These are phyloP conservation scores for Cryptosporidium tyzzeri DNA, from an alignment of 169 alveolate genomes.

Conservation along the genomic window DNA sequence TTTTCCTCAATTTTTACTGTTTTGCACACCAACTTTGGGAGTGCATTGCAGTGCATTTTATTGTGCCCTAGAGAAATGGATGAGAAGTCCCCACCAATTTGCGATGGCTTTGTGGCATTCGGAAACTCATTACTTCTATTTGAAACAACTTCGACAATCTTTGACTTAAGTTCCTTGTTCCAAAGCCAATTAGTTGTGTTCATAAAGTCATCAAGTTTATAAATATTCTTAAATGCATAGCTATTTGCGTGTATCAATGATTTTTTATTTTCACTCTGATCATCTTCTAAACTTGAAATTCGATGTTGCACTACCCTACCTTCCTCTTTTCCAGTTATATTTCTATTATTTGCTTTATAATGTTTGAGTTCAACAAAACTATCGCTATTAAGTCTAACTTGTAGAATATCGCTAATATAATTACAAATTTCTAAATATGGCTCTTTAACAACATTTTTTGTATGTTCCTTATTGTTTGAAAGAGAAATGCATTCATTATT, in stretches of 20 bases:
- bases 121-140: conserved; percentile 10
- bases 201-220: conserved; percentile 58
- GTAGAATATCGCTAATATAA: conserved; percentile 43
- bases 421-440: conserved; percentile 45
- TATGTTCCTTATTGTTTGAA: not conserved
- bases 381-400: not conserved
- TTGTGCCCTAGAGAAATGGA: not conserved
- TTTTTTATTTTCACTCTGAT: not conserved
- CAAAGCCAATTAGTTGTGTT: conserved; percentile 69
- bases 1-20: conserved; percentile 33
- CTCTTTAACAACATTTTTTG: not conserved
- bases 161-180: conserved; percentile 56
- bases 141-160: conserved; percentile 48
- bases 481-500: conserved; percentile 69
- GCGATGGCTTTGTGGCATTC: not conserved
- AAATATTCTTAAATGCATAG: conserved; percentile 53
- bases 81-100: conserved; percentile 6
- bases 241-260: conserved; percentile 38
- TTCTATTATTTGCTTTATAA: not conserved
- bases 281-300: not conserved
- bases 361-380: not conserved
- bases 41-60: conserved; percentile 22
- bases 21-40: conserved; percentile 47
- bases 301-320: not conserved
- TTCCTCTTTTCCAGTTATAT: not conserved